These are phyloP conservation scores for Straminergon stramineum DNA, from an alignment of 225 moss, liverwort and hornwort genomes.

Conservation along the genomic window DNA sequence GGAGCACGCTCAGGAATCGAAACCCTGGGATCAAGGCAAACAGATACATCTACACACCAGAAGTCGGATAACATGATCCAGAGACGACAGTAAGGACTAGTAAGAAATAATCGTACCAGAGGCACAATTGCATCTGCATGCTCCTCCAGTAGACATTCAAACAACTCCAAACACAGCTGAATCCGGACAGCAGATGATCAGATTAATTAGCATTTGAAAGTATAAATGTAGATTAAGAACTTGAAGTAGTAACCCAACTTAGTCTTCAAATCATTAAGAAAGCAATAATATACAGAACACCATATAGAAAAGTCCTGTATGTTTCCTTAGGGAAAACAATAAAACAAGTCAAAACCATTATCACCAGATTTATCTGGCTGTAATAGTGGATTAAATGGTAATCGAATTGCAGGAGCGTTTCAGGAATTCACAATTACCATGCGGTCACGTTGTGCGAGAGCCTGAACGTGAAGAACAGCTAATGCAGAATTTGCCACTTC, in stretches of 20 bases:
- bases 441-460: slow-evolving; percentile 60
- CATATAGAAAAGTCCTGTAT: not conserved
- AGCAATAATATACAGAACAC: not conserved
- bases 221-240: not conserved
- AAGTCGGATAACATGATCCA: not conserved
- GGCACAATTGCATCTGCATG: slow-evolving; percentile 49
- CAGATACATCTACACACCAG: not conserved
- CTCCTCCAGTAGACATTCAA: slow-evolving; percentile 54
- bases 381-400: not conserved
- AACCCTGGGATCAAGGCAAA: not conserved
- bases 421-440: slow-evolving; percentile 25
- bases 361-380: not conserved
- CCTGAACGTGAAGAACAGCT: slow-evolving; percentile 57
- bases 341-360: not conserved
- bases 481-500: slow-evolving; percentile 45
- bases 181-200: slow-evolving; percentile 1
- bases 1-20: not conserved
- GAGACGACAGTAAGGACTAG: not conserved
- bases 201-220: not conserved
- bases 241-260: not conserved
- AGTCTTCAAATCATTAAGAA: not conserved
- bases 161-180: slow-evolving; percentile 79
- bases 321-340: not conserved
- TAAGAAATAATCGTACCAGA: slow-evolving; percentile 40
- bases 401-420: not conserved